Evolutionary conservation across 2,329 filamentous ascomycete genomes (phyloP), one percentile per base, ranked within the genome.

Genomic region (Colletotrichum karsti): DNA sequence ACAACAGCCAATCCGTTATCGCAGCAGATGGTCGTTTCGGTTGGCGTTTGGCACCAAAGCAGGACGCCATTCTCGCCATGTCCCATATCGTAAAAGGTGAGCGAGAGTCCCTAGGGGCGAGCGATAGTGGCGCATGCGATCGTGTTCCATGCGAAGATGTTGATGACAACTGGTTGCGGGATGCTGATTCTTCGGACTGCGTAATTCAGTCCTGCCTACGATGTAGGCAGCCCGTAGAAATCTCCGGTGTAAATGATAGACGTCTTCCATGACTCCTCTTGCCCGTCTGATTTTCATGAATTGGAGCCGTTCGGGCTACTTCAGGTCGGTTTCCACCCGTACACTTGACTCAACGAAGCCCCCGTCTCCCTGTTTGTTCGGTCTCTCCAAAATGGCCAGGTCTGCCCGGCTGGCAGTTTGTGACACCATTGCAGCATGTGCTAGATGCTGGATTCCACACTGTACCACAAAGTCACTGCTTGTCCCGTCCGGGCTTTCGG

Each of bases 401-500:
- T 53, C 55, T 22, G 28, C 63, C 63, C 41, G 20, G 50, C 42
- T 56, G 58, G 50, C 64, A 24, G 10, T 20, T 26, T 22, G 51
- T 35, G 44, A 59, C 33, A 39, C 20, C 20, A 24, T 30, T 8
- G 35, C 28, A 51, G 39, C 22, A 18, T 42, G 59, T 64, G 35
- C 39, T 28, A 24, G 12, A 4, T 1, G 1, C 3, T 8, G 1
- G 3, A 1, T 8, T 4, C 12, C 42, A 18, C 53, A 67, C 64
- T 54, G 59, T 67, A 37, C 2, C 1, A 3, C 20, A 18, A 63
- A 46, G 64, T 64, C 58, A 67, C 50, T 46, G 30, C 28, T 51
- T 37, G 46, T 61, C 63, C 48, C 46, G 2, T 7, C 8, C 18
- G 35, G 3, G 33, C 33, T 35, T 15, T 15, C 8, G n/a, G 6